Conservation (phyloP, 345 rosid species). For the Populus davidiana region DNA sequence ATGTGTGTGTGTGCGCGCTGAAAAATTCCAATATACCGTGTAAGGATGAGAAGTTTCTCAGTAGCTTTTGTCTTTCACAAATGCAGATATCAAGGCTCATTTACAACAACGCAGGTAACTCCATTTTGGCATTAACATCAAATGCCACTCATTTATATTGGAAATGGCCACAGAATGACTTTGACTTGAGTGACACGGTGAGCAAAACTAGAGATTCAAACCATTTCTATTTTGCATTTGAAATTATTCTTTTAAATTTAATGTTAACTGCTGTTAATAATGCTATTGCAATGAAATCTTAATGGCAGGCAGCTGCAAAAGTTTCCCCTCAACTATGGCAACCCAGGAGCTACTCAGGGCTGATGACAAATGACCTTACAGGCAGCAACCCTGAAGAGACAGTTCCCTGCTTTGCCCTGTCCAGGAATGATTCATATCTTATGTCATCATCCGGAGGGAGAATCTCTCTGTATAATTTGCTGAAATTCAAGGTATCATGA, state of each 20-base stretch:
- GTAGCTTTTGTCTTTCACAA: conserved; percentile 3
- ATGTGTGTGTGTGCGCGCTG: too few relatives aligned
- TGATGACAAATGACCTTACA: conserved; percentile 36
- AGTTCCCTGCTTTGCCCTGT: conserved; percentile 34
- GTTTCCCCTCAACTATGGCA: conserved; percentile 35
- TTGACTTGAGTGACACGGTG: conserved; percentile 34
- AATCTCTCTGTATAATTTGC: conserved; percentile 40
- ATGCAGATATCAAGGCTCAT: conserved; percentile 40
- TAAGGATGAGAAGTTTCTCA: not conserved
- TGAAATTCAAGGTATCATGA: conserved; percentile 34
- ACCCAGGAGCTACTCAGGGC: conserved; percentile 20
- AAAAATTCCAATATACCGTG: not conserved
- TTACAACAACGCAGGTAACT: conserved; percentile 42
- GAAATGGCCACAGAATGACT: conserved; percentile 36
- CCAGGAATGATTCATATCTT: conserved; percentile 46
- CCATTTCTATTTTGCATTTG: not conserved
- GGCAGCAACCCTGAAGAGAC: conserved; percentile 23
- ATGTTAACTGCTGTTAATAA: not conserved
- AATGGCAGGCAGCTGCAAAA: conserved; percentile 33
- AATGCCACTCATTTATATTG: conserved; percentile 38
- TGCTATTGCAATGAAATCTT: conserved; percentile 4
- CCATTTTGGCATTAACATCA: conserved; percentile 45
- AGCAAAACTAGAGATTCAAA: not conserved
- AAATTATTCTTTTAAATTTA: not conserved
- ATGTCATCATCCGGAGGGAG: conserved; percentile 45